These are phyloP conservation scores for Miscanthus lutarioriparius DNA, from an alignment of 176 grass and related monocot species.

Conservation along the genomic window DNA sequence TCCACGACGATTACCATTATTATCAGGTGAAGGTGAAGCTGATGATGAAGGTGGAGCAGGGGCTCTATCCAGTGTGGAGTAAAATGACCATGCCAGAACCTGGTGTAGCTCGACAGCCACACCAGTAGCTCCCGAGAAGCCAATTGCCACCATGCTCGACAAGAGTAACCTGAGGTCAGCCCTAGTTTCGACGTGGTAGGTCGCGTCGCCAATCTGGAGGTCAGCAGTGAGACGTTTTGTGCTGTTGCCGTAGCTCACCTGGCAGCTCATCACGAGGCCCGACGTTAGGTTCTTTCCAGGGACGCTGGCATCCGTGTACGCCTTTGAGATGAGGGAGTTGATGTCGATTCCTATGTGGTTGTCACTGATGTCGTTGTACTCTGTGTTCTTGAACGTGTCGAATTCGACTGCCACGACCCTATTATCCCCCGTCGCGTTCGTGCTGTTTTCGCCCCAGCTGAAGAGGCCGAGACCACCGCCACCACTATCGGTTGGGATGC, in stretches of 20 bases:
- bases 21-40: no score
- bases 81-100: neutral
- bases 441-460: neutral
- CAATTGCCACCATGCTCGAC: constrained; percentile 11
- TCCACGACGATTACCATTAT: neutral
- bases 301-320: neutral
- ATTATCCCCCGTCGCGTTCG: neutral
- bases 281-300: neutral
- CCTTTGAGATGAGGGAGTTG: neutral
- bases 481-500: neutral
- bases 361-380: neutral
- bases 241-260: constrained; percentile 20
- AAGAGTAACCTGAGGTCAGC: neutral
- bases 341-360: constrained; percentile 32
- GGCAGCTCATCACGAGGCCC: neutral
- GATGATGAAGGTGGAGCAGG: neutral
- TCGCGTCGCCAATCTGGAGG: neutral
- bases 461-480: constrained; percentile 24
- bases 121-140: constrained; percentile 44
- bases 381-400: neutral
- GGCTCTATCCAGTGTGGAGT: neutral
- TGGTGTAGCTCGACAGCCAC: neutral
- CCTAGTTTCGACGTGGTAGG: neutral
- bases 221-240: neutral
- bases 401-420: neutral